phyloP scores from a whole-genome alignment of 2,329 filamentous ascomycete genomes.

The Bipolaris zeicola region DNA sequence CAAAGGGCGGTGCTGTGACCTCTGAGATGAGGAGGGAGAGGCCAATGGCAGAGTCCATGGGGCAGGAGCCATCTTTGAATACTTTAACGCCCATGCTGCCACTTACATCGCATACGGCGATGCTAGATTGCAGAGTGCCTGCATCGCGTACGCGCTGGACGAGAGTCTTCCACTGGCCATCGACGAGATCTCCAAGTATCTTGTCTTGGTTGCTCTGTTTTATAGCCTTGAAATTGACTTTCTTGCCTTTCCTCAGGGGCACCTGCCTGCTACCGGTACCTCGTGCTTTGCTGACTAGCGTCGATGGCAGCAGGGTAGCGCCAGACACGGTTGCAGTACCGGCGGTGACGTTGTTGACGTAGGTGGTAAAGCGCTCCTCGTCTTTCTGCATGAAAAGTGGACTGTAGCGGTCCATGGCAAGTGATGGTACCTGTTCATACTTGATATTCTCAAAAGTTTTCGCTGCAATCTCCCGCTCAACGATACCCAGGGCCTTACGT shows the following conservation, averaged over 20 bases:
- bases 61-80: conserved; percentile 55
- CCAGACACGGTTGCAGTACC: conserved; percentile 61
- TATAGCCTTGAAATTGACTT: not conserved
- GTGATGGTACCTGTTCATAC: conserved; percentile 62
- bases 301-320: conserved; percentile 61
- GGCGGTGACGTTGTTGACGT: conserved; percentile 56
- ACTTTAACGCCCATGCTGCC: conserved; percentile 55
- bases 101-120: conserved; percentile 65
- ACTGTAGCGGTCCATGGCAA: conserved; percentile 63
- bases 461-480: conserved; percentile 59
- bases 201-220: conserved; percentile 17
- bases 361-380: conserved; percentile 55
- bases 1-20: conserved; percentile 59
- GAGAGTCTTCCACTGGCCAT: conserved; percentile 63
- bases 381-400: conserved; percentile 59
- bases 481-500: conserved; percentile 59
- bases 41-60: conserved; percentile 61
- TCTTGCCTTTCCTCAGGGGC: not conserved
- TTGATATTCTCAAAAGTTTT: conserved; percentile 58
- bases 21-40: conserved; percentile 63
- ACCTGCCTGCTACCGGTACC: not conserved
- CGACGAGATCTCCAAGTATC: conserved; percentile 48
- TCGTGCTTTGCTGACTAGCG: conserved; percentile 49
- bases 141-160: conserved; percentile 64
- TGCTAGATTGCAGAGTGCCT: conserved; percentile 58